Base-by-base conservation (phyloP, 805 yeast species). In the Wickerhamomyces chambardii region DNA sequence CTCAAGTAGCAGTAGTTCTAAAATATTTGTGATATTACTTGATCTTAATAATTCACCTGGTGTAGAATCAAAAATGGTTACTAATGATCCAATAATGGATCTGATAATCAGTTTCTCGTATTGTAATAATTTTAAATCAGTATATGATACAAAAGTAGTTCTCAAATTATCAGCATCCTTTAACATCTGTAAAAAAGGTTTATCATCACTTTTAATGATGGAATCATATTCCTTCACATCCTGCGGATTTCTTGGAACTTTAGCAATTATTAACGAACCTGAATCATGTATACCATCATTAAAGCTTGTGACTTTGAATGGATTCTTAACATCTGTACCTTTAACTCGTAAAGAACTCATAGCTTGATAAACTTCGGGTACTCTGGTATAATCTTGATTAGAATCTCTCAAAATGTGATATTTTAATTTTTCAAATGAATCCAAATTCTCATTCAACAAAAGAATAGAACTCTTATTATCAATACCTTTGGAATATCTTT, bases 381-480 rank as follows among this genome's bases (percentile, higher is more conserved):
- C 53, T 24, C n/a, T 24, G 5, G 10, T 21, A 8, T 21, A 7
- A 8, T 7, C 24, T 1, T 41, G 30, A 1, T 42, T 46, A 2
- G 40, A 34, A 3, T 56, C 47, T 4, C 74, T 74, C 87, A 90
- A 84, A 7, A 75, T 55, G 10, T 52, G 46, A 2, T 57, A 51
- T n/a, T 62, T 52, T 10, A 85, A 46, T 37, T 61, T 54, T 11
- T 70, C 73, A 8, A 69, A 52, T 29, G 74, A 65, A 2, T 94
- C 95, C 73, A 83, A 66, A 3, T 87, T 90, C 51, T 84, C 85
- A n/a, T 63, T 55, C 14, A 89, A 46, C 17, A 89, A 54, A 31
- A 89, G 43, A 3, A 87, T 54, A 37, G 75, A 76, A 2, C 89
- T 69, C 3, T 60, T 50, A 0, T 47, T 41, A 10, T 51, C 43